Evolutionary conservation across 2,329 filamentous ascomycete species (phyloP), one percentile per base, ranked within the genome.

Genomic region (Ascosphaera acerosa): DNA sequence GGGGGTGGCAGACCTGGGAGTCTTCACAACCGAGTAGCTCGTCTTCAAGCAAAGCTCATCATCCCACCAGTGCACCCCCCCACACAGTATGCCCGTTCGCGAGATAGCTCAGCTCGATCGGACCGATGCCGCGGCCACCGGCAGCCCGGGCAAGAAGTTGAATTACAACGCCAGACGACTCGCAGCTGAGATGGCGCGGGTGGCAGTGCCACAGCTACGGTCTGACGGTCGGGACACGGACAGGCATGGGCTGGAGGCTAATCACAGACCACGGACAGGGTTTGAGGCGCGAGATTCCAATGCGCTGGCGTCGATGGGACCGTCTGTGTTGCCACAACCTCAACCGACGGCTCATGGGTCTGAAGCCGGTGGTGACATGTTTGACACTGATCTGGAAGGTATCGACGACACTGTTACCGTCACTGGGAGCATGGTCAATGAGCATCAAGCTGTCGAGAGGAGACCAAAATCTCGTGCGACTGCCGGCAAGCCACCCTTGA

Each of bases 351-450:
- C 10, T 15, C 16, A 16, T 16, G 32, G 10, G 16, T 12, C 30
- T 10, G 36, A 29, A 31, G 33, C 27, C 12, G 41, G 43, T 17
- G 41, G 41, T 18, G 50, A 54, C 35, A 41, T 46, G 35, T 55
- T 55, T 36, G 52, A 55, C 36, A 55, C 52, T 4, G 52, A 55
- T 36, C 50, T 54, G 6, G 52, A 55, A 34, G 52, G 46, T 7
- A 40, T 54, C 6, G 52, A 55, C 41, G 52, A 55, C 37, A 54
- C 52, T 3, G 55, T 52, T 4, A 46, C 53, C 40, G 47, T 45
- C 14, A 49, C 46, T 15, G 54, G 55, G 42, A 35, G 57, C 33
- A 36, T 51, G 32, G 47, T 43, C 18, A 40, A 38, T 33, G 48
- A 51, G 25, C 47, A 50, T 31, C 35, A 35, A 30, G 41, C 32